Evolutionary conservation across 305 asterid genomes (phyloP), one percentile per base, ranked within the genome.

Genomic region (Fraxinus xanthoxyloides): DNA sequence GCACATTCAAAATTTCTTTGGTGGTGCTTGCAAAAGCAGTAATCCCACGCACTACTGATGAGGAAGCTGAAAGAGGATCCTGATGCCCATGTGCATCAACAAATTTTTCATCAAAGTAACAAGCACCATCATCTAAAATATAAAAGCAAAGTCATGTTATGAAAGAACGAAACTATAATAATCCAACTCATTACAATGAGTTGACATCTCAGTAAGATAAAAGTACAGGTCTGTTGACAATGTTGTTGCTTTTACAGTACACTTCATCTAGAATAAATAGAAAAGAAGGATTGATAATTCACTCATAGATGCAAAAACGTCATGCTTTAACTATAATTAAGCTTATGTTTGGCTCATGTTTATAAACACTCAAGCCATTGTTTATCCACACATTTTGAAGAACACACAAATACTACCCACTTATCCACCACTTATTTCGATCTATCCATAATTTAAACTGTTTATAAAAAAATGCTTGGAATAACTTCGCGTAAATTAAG

Each of bases 31-130:
- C 92, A 88, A 94, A 90, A 82, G 98, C 92, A 79, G 95, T 85
- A 83, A 93, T 78, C 79, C 99, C 99, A 72, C 91, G 95, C 84
- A 94, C 90, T 70, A 96, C 92, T 1, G 95, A 87, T 28, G 98
- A 93, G 73, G 99, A 92, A 83, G 94, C 95, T 61, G 98, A 90
- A 79, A 96, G 88, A 81, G 98, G 95, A 84, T 95, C 93, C 80
- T 90, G 92, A 85, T 89, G 89, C 75, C 90, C 97, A 83, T 82
- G 90, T 74, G 91, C 91, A 86, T 91, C 69, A 59, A 59, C 15
- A 23, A 59, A 21, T 59, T 59, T 59, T 59, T 59, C 97, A 85
- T 92, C 97, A 78, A 96, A 94, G 92, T 91, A 94, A 90, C 86
- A 93, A 77, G 97, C 78, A 28, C 99, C 99, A 80, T 96, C 97